phyloP scores from a whole-genome alignment of 148 eudicot genomes.

The Diospyros lotus region DNA sequence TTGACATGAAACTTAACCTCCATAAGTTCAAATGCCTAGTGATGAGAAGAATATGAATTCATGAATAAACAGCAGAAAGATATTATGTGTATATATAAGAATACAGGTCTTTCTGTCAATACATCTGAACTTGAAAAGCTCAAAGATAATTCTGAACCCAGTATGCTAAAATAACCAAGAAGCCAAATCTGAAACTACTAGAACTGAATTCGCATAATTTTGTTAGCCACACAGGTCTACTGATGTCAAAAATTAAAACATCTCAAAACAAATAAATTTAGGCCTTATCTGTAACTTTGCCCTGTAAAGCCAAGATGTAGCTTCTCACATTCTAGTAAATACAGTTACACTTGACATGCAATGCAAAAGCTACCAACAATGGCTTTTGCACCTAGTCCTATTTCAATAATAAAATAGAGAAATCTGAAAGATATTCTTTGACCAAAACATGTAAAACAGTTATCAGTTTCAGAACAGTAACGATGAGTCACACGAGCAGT shows the following conservation, averaged over 20 bases:
- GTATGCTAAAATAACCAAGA: neutral
- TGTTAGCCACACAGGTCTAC: no score
- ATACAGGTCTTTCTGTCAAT: neutral
- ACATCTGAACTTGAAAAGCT: neutral
- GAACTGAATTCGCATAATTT: no score
- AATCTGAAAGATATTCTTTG: neutral
- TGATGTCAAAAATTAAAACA: neutral
- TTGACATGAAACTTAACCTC: conserved; percentile 1
- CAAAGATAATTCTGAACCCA: neutral
- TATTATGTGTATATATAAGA: neutral
- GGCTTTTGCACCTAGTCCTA: no score
- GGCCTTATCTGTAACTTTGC: neutral
- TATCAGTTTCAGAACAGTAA: neutral
- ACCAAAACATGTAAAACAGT: neutral
- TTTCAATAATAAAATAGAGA: neutral
- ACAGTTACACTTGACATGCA: neutral
- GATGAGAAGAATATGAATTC: neutral
- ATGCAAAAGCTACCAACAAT: neutral
- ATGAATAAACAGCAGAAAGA: neutral
- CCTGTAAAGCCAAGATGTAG: neutral
- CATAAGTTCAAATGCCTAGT: neutral
- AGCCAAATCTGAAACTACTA: neutral
- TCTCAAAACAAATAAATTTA: neutral
- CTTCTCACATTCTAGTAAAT: neutral
- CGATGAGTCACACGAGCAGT: neutral